A percentile compares a stretch with the other conserved stretches of the same genome.
phyloP scores from a whole-genome alignment of 208 protist species.

The Leishmania aethiopica region DNA sequence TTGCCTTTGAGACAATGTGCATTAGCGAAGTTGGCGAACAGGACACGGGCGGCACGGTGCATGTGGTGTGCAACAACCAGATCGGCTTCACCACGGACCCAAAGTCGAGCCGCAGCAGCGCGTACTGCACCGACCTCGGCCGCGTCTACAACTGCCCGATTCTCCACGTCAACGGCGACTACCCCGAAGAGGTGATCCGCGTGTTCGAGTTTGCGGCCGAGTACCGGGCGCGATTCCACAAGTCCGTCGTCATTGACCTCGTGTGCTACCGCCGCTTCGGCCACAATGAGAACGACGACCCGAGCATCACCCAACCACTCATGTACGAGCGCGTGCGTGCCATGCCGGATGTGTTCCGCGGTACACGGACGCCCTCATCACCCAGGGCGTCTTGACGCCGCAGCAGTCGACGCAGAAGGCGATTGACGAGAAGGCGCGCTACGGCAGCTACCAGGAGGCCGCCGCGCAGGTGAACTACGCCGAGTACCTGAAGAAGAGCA shows the following conservation, averaged over 20 bases:
- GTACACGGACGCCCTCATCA: conserved; percentile 86
- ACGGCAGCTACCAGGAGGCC: conserved; percentile 75
- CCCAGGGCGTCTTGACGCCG: conserved; percentile 74
- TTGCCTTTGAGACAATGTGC: conserved; percentile 97
- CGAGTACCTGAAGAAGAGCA: conserved; percentile 77
- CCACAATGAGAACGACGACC: conserved; percentile 99
- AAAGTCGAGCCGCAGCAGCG: conserved; percentile 93
- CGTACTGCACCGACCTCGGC: conserved; percentile 98
- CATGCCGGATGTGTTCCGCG: conserved; percentile 82
- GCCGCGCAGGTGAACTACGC: conserved; percentile 80
- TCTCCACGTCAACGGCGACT: conserved; percentile 98
- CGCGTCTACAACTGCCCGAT: conserved; percentile 95
- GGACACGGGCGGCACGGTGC: conserved; percentile 97
- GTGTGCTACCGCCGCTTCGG: conserved; percentile 97
- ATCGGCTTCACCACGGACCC: conserved; percentile 99
- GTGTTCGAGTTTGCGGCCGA: conserved; percentile 93
- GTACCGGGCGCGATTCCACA: conserved; percentile 93
- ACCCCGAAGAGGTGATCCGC: conserved; percentile 93
- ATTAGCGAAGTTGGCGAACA: conserved; percentile 94
- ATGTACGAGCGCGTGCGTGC: conserved; percentile 95
- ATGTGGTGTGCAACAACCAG: conserved; percentile 99
- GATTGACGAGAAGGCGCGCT: conserved; percentile 73
- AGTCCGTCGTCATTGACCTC: conserved; percentile 97
- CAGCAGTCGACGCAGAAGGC: conserved; percentile 73
- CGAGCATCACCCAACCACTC: conserved; percentile 97